Conservation (phyloP, 768 basidiomycete genomes). For the Thelephora aurantiotincta region DNA sequence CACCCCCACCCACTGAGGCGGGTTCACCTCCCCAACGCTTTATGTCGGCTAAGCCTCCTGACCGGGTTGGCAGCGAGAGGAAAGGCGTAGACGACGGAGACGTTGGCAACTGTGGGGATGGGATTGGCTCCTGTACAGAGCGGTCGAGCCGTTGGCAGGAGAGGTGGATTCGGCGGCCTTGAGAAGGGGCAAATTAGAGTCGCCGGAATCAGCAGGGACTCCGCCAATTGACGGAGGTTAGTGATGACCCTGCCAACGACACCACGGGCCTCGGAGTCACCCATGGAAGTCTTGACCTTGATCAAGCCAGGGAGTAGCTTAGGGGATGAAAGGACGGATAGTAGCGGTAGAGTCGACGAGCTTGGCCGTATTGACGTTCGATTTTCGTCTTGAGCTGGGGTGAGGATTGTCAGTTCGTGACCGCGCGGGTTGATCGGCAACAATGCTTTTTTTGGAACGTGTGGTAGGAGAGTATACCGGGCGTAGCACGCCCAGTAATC, state of each 20-base stretch:
- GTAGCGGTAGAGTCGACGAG: constrained; percentile 80
- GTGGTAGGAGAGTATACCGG: too few species aligned
- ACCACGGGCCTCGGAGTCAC: constrained; percentile 84
- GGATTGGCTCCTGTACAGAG: constrained; percentile 67
- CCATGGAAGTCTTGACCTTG: constrained; percentile 93
- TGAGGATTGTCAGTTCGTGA: too few species aligned
- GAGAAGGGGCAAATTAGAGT: constrained; percentile 79
- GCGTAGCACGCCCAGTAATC: too few species aligned
- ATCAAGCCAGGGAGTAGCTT: constrained; percentile 89
- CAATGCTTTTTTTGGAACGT: too few species aligned
- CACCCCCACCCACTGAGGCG: too few species aligned
- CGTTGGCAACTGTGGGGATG: constrained; percentile 42
- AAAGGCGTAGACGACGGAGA: constrained; percentile 54
- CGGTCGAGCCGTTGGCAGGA: too few species aligned
- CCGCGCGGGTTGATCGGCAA: too few species aligned
- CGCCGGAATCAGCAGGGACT: constrained; percentile 72
- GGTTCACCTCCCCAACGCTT: too few species aligned
- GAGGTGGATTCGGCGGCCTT: too few species aligned
- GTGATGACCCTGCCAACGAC: constrained; percentile 85
- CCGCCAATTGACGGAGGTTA: constrained; percentile 93
- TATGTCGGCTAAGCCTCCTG: too few species aligned
- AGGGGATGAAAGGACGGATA: constrained; percentile 92
- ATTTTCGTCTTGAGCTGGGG: too few species aligned
- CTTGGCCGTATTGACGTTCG: too few species aligned
- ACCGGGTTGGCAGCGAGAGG: constrained; percentile 71